Base-by-base conservation (phyloP, 106 monocot species). In the Dendrobium officinale region DNA sequence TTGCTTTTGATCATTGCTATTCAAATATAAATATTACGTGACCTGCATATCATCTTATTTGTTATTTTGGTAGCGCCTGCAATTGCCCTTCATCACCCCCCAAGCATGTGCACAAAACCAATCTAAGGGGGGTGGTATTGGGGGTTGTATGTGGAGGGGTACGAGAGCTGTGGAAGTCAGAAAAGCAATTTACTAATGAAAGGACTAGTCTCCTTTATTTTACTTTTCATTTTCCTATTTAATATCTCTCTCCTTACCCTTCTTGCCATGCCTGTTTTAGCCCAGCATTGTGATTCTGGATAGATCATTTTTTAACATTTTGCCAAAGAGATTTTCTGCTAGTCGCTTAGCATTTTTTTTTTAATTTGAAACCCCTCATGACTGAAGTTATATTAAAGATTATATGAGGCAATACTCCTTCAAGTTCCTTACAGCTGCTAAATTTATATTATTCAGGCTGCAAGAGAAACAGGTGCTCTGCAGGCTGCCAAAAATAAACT, bases 381-480 rank as follows among this genome's bases (percentile, higher is more conserved):
- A 66, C 1, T 51, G 22, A 9, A 37, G 6, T 66, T n/a, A 70
- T 70, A 33, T 70, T 61, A 16, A 15, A 70, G 70, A 68, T 29
- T 31, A 33, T 68, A 18, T 73, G 20, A 42, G 16, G 18, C 73
- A 42, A 73, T 17, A 3, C n/a, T 74, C 6, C 10, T 44, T 44
- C 74, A 44, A 74, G 11, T 74, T 18, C 74, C 19, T 19, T 42
- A 74, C 74, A 43, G 43, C 10, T 74, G 5, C 43, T n/a, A 74
- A 74, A 42, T 43, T 20, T 48, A 48, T 48, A 48, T 76, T 43
- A 26, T 75, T 26, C 80, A 92, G 92, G 92, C 89, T 6, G 92
- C 92, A 84, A 92, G 76, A 73, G 92, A 92, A 82, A 87, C 92
- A 80, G 92, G 92, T 82, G 92, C 92, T 59, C 89, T 92, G 54